Evolutionary conservation across 371 early-diverging fungal species (phyloP), one percentile per base, ranked within the genome.

Genomic region (Apophysomyces ossiformis): DNA sequence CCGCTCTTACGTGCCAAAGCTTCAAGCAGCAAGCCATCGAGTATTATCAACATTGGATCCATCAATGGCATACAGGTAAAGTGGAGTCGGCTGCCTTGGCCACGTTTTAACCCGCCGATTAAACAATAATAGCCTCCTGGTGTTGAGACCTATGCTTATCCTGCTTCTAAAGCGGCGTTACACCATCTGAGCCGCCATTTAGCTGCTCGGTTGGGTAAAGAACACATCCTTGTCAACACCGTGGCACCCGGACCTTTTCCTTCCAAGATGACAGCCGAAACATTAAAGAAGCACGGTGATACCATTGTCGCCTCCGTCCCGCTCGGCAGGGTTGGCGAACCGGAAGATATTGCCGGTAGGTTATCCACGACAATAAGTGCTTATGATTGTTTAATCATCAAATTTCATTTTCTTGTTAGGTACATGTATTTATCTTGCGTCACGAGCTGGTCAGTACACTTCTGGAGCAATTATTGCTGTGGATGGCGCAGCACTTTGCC

Each of bases 221-320:
- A 86, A 26, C 67, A 85, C 63, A 91, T 97, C 63, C 85, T 92
- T 15, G 93, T 93, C 35, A 97, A 96, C 68, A 93, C 94, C 7
- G 86, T 96, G 64, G 96, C 96, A 0, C 96, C 97, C 0, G 96
- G 97, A 0, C 84, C 93, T 5, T 97, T 95, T 76, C 88, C 90
- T 60, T 90, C 90, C 61, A 92, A 91, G 69, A 97, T 97, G 88
- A 96, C 96, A 94, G 91, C 87, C n/a, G 84, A 77, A 26, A 92
- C 92, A 0, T 66, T 93, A 37, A 77, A 84, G 56, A 71, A 82
- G 16, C 67, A 79, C 77, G 85, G 87, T 12, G 88, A 90, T 37
- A 68, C 64, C 11, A 88, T 93, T 58, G 74, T 87, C 7, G 69
- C 69, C 8, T 65, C 68, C 41, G 82, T 91, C 26, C 95, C 95